phyloP scores from a whole-genome alignment of 2,329 filamentous ascomycete species.

The Echinosphaeria canescens region DNA sequence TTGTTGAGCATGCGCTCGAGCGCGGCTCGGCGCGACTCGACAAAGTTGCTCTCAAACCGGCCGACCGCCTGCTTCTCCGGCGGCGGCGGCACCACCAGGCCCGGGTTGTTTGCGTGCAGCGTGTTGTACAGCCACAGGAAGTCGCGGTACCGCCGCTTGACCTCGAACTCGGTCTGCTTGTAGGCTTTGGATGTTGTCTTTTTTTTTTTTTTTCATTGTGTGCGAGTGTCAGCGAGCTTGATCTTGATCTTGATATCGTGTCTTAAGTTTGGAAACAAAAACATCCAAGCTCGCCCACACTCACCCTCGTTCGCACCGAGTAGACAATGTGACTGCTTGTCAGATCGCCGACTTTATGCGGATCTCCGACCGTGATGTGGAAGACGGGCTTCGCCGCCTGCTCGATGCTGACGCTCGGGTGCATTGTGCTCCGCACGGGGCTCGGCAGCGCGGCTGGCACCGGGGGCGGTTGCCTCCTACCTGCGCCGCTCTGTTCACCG shows the following conservation, averaged over 20 bases:
- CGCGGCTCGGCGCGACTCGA: constrained; percentile 77
- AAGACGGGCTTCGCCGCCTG: constrained; percentile 87
- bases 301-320: constrained; percentile 78
- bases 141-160: constrained; percentile 85
- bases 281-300: constrained; percentile 4
- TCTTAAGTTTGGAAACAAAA: no score
- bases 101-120: constrained; percentile 83
- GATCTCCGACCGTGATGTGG: constrained; percentile 80
- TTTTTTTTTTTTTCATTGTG: neutral
- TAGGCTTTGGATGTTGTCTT: constrained; percentile 94
- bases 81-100: constrained; percentile 83
- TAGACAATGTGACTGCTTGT: constrained; percentile 98
- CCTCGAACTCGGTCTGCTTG: constrained; percentile 75
- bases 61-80: constrained; percentile 97
- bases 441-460: constrained; percentile 34
- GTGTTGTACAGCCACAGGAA: constrained; percentile 97
- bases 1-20: constrained; percentile 98
- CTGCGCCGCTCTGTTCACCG: constrained; percentile 27
- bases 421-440: constrained; percentile 26
- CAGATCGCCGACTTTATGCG: constrained; percentile 91
- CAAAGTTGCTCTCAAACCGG: constrained; percentile 89
- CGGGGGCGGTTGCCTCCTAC: constrained; percentile 45
- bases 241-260: no score
- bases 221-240: neutral
- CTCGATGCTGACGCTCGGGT: constrained; percentile 74